Evolutionary conservation across 2,329 filamentous ascomycete genomes (phyloP).

Genomic region (Colletotrichum sublineola): DNA sequence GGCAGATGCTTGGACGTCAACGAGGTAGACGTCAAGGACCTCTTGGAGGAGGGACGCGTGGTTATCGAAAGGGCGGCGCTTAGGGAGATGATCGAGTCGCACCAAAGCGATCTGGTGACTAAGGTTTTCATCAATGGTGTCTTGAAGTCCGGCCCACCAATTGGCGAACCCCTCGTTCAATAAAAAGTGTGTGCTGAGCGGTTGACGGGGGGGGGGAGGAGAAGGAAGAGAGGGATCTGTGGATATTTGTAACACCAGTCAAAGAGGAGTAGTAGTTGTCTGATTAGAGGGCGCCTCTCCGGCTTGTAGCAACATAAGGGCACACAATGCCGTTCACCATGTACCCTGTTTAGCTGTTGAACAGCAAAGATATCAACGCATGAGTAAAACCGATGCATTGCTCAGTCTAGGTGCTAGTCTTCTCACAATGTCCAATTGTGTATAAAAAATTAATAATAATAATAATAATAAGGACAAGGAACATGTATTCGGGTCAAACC

Average conservation of each 20-base stretch:
- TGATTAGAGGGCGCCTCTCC: constrained; percentile 34
- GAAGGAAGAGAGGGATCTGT: constrained; percentile 5
- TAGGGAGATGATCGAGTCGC: constrained; percentile 77
- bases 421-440: not conserved
- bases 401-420: not conserved
- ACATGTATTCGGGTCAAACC: not conserved
- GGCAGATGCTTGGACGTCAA: constrained; percentile 77
- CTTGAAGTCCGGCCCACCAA: constrained; percentile 49
- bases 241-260: constrained; percentile 39
- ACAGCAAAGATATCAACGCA: not conserved
- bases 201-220: too few relatives aligned
- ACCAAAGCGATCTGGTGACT: constrained; percentile 75
- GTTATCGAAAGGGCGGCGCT: constrained; percentile 89
- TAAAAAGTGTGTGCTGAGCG: not conserved
- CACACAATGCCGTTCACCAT: constrained; percentile 34
- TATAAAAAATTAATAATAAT: not conserved
- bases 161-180: constrained; percentile 50
- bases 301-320: constrained; percentile 41
- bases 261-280: constrained; percentile 28
- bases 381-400: not conserved
- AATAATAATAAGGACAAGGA: too few relatives aligned
- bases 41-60: constrained; percentile 86
- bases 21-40: constrained; percentile 96
- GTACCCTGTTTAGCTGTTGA: not conserved
- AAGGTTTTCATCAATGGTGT: constrained; percentile 60